These are phyloP conservation scores for Nyssa sinensis DNA, from an alignment of 148 eudicot genomes.

Conservation along the genomic window DNA sequence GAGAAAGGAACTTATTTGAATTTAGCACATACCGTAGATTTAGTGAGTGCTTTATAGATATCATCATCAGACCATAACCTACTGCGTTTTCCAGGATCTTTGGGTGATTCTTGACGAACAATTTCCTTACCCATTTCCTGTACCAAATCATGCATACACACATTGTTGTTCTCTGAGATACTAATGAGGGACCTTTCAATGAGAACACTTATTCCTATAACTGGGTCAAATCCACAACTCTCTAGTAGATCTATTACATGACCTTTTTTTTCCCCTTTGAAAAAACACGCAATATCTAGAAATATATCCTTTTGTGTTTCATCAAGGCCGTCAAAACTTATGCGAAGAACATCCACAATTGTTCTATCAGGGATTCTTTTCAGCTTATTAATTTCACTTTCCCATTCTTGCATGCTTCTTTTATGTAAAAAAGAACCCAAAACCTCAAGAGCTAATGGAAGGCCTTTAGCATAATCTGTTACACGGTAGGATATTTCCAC, in stretches of 20 bases:
- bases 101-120: neutral
- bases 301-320: neutral
- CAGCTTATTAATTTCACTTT: neutral
- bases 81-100: too few species aligned
- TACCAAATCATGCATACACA: neutral
- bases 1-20: too few species aligned
- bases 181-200: neutral
- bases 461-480: neutral
- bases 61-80: neutral
- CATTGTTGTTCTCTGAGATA: neutral
- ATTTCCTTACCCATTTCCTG: neutral
- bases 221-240: neutral
- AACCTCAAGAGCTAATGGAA: conserved; percentile 18
- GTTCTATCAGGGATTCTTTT: neutral
- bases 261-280: neutral
- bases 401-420: neutral
- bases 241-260: neutral
- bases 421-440: conserved; percentile 5
- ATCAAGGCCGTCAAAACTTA: neutral
- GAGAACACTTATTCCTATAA: neutral
- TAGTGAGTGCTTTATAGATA: neutral
- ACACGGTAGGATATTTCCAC: neutral
- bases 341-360: neutral
- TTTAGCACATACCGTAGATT: neutral
- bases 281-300: neutral